Conservation (phyloP, 139 green algal genomes). For the Tetraselmis striata region DNA sequence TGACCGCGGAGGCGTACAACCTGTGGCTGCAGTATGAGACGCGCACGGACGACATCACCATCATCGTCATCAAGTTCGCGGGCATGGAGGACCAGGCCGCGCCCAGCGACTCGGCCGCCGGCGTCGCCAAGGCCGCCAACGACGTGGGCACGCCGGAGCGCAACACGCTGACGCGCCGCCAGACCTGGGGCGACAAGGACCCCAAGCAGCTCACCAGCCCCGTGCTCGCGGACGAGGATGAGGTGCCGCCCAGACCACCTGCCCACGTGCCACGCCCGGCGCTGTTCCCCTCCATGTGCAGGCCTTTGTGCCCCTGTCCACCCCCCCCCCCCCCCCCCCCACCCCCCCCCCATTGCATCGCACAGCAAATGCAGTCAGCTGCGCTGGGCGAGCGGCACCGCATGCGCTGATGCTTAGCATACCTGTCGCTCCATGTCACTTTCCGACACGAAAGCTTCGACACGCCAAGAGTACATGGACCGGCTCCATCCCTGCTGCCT, state of each 20-base stretch:
- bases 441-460: no score
- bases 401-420: no score
- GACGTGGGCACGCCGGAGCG: neutral
- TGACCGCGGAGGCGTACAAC: conserved; percentile 76
- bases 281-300: no score
- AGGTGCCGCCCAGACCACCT: neutral
- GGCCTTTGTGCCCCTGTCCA: no score
- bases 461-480: no score
- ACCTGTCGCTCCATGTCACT: no score
- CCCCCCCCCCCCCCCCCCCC: no score
- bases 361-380: no score
- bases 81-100: conserved; percentile 31
- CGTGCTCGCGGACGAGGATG: neutral
- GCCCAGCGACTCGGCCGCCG: conserved; percentile 1
- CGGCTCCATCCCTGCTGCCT: no score
- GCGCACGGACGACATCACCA: conserved; percentile 93
- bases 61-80: conserved; percentile 66
- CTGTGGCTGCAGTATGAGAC: conserved; percentile 86
- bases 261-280: neutral
- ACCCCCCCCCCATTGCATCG: no score
- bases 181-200: neutral
- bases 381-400: no score
- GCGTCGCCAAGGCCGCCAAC: neutral
- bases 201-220: neutral
- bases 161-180: neutral